Evolutionary conservation across 805 yeast genomes (phyloP).

Genomic region (Yarrowia porcina): DNA sequence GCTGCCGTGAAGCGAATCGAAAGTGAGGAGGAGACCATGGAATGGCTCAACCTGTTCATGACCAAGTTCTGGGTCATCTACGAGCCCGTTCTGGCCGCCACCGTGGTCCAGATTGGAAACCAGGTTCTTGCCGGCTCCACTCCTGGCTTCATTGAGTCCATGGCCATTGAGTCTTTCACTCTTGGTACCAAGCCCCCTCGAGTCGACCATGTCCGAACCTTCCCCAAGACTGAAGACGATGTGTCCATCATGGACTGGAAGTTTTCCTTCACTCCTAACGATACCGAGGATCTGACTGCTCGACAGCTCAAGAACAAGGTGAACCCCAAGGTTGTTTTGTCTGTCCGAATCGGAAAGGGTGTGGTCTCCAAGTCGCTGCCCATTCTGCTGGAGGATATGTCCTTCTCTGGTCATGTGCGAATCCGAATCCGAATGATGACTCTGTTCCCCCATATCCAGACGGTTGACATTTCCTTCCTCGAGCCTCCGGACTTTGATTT

Average conservation of each 20-base stretch:
- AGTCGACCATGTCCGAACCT: conserved; percentile 82
- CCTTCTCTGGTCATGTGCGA: conserved; percentile 71
- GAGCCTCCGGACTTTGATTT: conserved; percentile 90
- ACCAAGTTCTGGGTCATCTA: conserved; percentile 88
- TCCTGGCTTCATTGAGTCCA: conserved; percentile 77
- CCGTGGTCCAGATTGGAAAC: conserved; percentile 81
- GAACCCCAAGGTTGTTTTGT: conserved; percentile 75
- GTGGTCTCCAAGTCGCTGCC: conserved; percentile 62
- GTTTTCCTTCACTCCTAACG: conserved; percentile 88
- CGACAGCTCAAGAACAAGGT: conserved; percentile 82
- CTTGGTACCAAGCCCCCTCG: conserved; percentile 95
- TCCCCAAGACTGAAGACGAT: conserved; percentile 85
- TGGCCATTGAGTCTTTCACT: conserved; percentile 86
- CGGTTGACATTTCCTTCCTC: conserved; percentile 77
- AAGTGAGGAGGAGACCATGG: conserved; percentile 87
- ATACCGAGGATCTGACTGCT: conserved; percentile 74
- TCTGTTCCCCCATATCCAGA: conserved; percentile 89
- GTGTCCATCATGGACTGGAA: conserved; percentile 98
- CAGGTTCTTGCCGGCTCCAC: conserved; percentile 76
- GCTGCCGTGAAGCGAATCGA: conserved; percentile 77
- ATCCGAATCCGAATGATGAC: conserved; percentile 86
- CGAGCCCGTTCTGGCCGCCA: conserved; percentile 85
- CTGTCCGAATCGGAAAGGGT: conserved; percentile 76
- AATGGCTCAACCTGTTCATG: conserved; percentile 87
- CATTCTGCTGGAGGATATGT: conserved; percentile 70